phyloP scores from a whole-genome alignment of 1,139 yeast genomes.

The Yamadazyma siamensis region DNA sequence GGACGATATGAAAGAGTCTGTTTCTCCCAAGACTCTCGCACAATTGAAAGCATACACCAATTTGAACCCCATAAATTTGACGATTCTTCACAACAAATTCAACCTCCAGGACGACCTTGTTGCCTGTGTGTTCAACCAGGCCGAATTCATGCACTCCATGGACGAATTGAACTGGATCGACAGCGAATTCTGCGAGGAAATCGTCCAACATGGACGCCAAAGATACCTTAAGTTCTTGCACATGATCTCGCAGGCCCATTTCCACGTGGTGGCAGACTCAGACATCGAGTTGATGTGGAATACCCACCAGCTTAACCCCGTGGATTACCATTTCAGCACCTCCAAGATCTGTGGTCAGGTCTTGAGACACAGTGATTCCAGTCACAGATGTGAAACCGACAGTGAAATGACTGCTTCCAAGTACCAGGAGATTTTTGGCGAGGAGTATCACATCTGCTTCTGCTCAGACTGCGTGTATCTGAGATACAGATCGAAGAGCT shows the following conservation, averaged over 20 bases:
- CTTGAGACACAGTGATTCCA: slow-evolving; percentile 16
- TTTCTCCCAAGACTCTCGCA: slow-evolving; percentile 1
- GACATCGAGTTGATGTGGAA: slow-evolving; percentile 42
- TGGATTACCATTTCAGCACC: slow-evolving; percentile 22
- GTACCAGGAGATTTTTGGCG: slow-evolving; percentile 6
- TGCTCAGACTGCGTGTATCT: slow-evolving; percentile 14
- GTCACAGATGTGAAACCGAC: slow-evolving; percentile 10
- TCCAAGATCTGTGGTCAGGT: slow-evolving; percentile 8
- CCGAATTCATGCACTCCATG: slow-evolving; percentile 28
- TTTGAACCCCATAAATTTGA: slow-evolving; percentile 11
- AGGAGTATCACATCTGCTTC: slow-evolving; percentile 15
- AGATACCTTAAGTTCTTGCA: slow-evolving; percentile 26
- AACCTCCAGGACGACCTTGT: slow-evolving; percentile 27
- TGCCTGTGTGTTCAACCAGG: slow-evolving; percentile 29
- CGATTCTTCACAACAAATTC: slow-evolving; percentile 13
- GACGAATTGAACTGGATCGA: slow-evolving; percentile 27
- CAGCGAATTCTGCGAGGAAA: slow-evolving; percentile 17
- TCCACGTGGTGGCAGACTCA: slow-evolving; percentile 31
- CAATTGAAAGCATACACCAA: slow-evolving; percentile 4
- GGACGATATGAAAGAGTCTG: neutral
- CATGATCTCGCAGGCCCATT: slow-evolving; percentile 13
- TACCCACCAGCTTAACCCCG: slow-evolving; percentile 32
- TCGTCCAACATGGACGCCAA: slow-evolving; percentile 17
- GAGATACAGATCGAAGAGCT: slow-evolving; percentile 5
- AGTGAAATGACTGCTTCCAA: slow-evolving; percentile 11